Percentiles rank a stretch among this genome's conserved stretches.
phyloP scores from a whole-genome alignment of 2,329 filamentous ascomycete species.

The Didymella arachidicola region DNA sequence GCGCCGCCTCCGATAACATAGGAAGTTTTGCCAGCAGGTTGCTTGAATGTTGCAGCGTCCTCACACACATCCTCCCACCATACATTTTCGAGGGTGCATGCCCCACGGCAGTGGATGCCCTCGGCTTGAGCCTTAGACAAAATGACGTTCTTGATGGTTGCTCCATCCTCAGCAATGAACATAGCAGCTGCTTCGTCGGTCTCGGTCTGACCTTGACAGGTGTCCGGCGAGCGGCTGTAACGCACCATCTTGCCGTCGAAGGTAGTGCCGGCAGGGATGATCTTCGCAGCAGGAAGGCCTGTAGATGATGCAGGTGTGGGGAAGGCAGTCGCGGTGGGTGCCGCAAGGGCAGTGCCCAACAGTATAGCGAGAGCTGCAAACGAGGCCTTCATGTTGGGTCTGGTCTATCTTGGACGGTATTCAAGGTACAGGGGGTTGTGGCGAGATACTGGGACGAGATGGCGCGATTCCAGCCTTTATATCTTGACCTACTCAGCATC shows the following conservation, averaged over 20 bases:
- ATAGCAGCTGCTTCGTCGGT: slow-evolving; percentile 22
- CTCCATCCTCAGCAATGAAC: slow-evolving; percentile 51
- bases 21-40: slow-evolving; percentile 12
- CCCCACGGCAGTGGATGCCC: slow-evolving; percentile 59
- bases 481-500: not conserved
- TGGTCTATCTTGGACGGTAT: not conserved
- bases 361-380: not conserved
- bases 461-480: slow-evolving; percentile 5
- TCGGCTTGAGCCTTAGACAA: slow-evolving; percentile 58
- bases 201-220: slow-evolving; percentile 20
- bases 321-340: not conserved
- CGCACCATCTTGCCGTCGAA: slow-evolving; percentile 27
- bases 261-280: slow-evolving; percentile 17
- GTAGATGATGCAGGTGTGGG: not conserved
- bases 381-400: not conserved
- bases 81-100: slow-evolving; percentile 48
- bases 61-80: slow-evolving; percentile 25
- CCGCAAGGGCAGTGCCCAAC: not conserved
- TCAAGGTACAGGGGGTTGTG: not conserved
- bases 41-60: slow-evolving; percentile 27
- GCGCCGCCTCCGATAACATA: slow-evolving; percentile 34
- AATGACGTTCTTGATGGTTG: slow-evolving; percentile 59
- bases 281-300: not conserved
- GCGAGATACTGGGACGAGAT: not conserved
- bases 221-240: slow-evolving; percentile 23